Conservation (phyloP, 2,329 filamentous ascomycete species). For the Parastagonospora nodorum region DNA sequence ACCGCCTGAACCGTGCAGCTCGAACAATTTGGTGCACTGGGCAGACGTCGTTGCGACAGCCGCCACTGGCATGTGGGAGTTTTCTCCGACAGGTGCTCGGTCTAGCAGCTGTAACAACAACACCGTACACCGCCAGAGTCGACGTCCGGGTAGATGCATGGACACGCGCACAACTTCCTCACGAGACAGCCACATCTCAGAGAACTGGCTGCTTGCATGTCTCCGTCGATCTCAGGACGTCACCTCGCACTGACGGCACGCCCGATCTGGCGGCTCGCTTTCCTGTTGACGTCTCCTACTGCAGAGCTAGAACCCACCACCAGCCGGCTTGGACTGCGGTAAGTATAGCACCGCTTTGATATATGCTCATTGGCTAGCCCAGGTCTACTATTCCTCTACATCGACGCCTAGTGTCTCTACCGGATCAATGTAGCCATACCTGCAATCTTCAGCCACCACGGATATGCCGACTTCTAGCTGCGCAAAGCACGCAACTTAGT, state of each 20-base stretch:
- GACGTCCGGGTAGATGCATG: no score
- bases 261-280: conserved; percentile 6
- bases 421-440: not conserved
- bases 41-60: conserved; percentile 6
- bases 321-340: conserved; percentile 15
- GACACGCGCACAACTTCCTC: not conserved
- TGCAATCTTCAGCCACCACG: no score
- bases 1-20: conserved; percentile 31
- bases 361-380: conserved; percentile 11
- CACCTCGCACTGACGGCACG: conserved; percentile 2
- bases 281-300: conserved; percentile 17
- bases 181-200: not conserved
- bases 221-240: conserved; percentile 19
- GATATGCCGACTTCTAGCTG: not conserved
- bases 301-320: conserved; percentile 3
- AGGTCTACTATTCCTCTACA: not conserved
- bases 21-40: conserved; percentile 18
- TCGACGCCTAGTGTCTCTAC: not conserved
- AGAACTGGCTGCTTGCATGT: not conserved
- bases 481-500: not conserved
- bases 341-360: conserved; percentile 5
- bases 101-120: not conserved
- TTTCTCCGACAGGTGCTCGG: conserved; percentile 5
- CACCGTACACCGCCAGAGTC: no score
- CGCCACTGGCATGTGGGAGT: conserved; percentile 5